Evolutionary conservation across 148 eudicot species (phyloP).

Genomic region (Cornus kousa): DNA sequence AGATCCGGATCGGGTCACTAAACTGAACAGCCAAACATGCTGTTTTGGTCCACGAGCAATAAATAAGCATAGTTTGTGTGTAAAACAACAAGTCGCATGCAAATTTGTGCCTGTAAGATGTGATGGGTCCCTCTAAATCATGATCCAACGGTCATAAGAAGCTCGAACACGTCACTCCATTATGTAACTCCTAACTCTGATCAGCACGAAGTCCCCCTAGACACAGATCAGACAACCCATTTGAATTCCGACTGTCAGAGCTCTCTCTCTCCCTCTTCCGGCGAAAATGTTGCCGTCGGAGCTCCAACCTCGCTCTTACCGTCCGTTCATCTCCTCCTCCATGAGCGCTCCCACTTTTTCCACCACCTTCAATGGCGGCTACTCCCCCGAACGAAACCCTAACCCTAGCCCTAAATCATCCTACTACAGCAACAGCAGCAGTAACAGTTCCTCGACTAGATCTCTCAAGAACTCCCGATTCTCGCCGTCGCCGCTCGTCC

Average conservation of each 20-base stretch:
- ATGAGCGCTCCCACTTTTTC: conserved; percentile 48
- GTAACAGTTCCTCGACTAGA: conserved; percentile 19
- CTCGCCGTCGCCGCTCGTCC: conserved; percentile 46
- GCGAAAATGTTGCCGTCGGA: conserved; percentile 69
- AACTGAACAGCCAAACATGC: too few species aligned
- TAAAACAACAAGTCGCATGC: too few species aligned
- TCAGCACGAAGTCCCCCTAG: not conserved
- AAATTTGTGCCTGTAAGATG: too few species aligned
- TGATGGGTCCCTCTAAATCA: not conserved
- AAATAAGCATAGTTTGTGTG: too few species aligned
- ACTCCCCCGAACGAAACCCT: conserved; percentile 45
- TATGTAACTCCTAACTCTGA: not conserved
- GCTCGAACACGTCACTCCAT: not conserved
- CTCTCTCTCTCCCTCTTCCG: not conserved
- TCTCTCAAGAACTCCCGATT: conserved; percentile 45
- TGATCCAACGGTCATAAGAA: not conserved
- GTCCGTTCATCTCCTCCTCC: conserved; percentile 66
- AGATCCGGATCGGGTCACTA: too few species aligned
- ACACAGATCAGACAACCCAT: not conserved
- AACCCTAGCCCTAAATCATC: conserved; percentile 41
- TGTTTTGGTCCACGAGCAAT: too few species aligned
- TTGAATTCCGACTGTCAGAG: not conserved
- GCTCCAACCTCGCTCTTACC: conserved; percentile 58
- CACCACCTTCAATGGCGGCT: conserved; percentile 36
- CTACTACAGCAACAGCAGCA: conserved; percentile 13